phyloP scores from a whole-genome alignment of 2,329 filamentous ascomycete species.

The Xylariaceae sp. region DNA sequence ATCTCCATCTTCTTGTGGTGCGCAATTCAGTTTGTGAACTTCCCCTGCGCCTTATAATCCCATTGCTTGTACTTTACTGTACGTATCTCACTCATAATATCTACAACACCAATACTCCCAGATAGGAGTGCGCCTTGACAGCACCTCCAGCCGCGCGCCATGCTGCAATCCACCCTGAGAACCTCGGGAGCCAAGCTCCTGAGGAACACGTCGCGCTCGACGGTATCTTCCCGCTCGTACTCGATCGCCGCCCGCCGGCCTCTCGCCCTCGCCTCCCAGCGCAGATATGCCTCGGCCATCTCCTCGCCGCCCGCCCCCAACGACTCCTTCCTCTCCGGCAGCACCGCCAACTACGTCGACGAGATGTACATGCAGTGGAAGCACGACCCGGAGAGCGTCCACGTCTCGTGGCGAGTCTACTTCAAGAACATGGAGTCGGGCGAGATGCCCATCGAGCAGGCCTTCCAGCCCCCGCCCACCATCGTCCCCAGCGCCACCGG shows the following conservation, averaged over 20 bases:
- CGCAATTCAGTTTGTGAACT: not conserved
- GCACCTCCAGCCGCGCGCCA: slow-evolving; percentile 46
- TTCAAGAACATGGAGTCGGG: slow-evolving; percentile 99
- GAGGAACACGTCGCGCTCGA: slow-evolving; percentile 46
- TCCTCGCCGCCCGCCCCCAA: slow-evolving; percentile 68
- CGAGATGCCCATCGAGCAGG: slow-evolving; percentile 95
- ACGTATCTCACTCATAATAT: not conserved
- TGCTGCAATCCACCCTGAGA: slow-evolving; percentile 68
- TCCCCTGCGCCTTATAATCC: slow-evolving; percentile 8
- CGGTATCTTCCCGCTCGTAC: slow-evolving; percentile 37
- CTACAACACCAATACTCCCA: not conserved
- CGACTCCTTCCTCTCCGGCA: slow-evolving; percentile 95
- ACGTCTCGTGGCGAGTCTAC: slow-evolving; percentile 98
- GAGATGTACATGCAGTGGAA: slow-evolving; percentile 99
- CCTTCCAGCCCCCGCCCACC: slow-evolving; percentile 92
- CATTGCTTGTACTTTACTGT: slow-evolving; percentile 9
- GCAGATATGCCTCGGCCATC: slow-evolving; percentile 52
- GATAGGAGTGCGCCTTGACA: too few species aligned
- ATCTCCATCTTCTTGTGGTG: not conserved
- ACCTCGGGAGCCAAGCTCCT: slow-evolving; percentile 63
- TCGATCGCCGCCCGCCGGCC: slow-evolving; percentile 48
- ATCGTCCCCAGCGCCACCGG: slow-evolving; percentile 79
- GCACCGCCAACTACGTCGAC: slow-evolving; percentile 97
- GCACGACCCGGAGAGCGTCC: slow-evolving; percentile 85
- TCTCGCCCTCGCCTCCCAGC: slow-evolving; percentile 47